phyloP scores from a whole-genome alignment of 495 filamentous ascomycete species.

The Lasiosphaeria hispida region DNA sequence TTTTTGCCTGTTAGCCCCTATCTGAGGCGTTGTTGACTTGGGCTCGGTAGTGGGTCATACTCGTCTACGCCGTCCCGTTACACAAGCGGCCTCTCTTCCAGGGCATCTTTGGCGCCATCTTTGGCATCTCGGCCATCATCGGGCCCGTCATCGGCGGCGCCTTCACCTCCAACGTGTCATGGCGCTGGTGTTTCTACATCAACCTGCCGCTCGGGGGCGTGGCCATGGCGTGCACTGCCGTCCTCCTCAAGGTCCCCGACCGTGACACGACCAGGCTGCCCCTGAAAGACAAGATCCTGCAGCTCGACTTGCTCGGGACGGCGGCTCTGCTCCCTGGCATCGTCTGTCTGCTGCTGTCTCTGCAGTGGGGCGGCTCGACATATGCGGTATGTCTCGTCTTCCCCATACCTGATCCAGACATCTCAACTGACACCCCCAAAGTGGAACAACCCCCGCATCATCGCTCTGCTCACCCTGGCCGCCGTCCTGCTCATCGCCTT shows the following conservation, averaged over 20 bases:
- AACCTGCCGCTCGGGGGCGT: conserved; percentile 67
- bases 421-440: conserved; percentile 39
- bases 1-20: conserved; percentile 35
- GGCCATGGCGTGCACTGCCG: conserved; percentile 56
- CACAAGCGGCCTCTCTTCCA: conserved; percentile 46
- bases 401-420: conserved; percentile 37
- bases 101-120: conserved; percentile 45
- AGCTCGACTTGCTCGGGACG: conserved; percentile 65
- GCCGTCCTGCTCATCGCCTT: conserved; percentile 45
- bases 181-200: conserved; percentile 81
- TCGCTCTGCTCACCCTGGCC: conserved; percentile 43
- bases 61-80: conserved; percentile 47
- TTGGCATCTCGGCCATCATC: conserved; percentile 65
- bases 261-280: conserved; percentile 39
- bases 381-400: conserved; percentile 45
- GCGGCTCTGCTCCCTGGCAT: conserved; percentile 64
- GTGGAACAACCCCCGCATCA: conserved; percentile 47
- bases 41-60: conserved; percentile 36
- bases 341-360: conserved; percentile 65
- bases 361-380: conserved; percentile 75
- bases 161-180: conserved; percentile 56
- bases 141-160: conserved; percentile 61
- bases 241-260: conserved; percentile 51
- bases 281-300: conserved; percentile 43
- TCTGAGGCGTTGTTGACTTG: conserved; percentile 18